Evolutionary conservation across 139 green algal species (phyloP), one percentile per base, ranked within the genome.

Genomic region (Astrephomene gubernaculifera): DNA sequence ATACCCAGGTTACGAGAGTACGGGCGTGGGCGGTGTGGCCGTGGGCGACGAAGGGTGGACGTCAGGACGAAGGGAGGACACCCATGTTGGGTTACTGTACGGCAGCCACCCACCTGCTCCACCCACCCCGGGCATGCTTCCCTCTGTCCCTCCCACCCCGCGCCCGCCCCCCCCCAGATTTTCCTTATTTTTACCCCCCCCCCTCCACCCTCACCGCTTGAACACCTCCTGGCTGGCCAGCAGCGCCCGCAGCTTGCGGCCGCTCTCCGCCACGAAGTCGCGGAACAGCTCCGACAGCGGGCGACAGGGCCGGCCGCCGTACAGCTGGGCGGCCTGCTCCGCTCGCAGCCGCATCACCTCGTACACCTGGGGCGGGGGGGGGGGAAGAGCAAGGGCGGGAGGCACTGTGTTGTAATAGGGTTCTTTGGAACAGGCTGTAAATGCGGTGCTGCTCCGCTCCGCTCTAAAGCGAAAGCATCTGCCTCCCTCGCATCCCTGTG

Each of bases 241-340:
- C 39, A 78, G 64, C 24, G 45, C 54, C 33, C 49, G 38, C 79
- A 86, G 45, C 65, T 69, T 39, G 25, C 45, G 25, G 0, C 25
- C 49, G 10, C 64, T 9, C 1, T 29, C 9, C 29, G 22, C 25
- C 67, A 79, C 65, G 12, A 86, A 86, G 35, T 54, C 65, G 0
- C 45, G 65, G 25, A 86, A 78, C 14, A 86, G 79, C 65, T 43
- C 33, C 5, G 45, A 25, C 33, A 86, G 60, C 14, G 79, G 64
- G 36, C 38, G 70, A n/a, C 39, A 63, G 25, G 79, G 79, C 35
- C 35, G 65, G 29, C n/a, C 35, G 65, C 79, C 79, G 44, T 76
- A 86, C 79, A 73, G 8, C 24, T 53, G 44, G n/a, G 27, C 7
- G 6, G 65, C 45, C 10, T 36, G 14, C 7, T 27, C 25, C 6